Evolutionary conservation across 768 basidiomycete species (phyloP), one percentile per base, ranked within the genome.

Genomic region (Lentinula lateritia): DNA sequence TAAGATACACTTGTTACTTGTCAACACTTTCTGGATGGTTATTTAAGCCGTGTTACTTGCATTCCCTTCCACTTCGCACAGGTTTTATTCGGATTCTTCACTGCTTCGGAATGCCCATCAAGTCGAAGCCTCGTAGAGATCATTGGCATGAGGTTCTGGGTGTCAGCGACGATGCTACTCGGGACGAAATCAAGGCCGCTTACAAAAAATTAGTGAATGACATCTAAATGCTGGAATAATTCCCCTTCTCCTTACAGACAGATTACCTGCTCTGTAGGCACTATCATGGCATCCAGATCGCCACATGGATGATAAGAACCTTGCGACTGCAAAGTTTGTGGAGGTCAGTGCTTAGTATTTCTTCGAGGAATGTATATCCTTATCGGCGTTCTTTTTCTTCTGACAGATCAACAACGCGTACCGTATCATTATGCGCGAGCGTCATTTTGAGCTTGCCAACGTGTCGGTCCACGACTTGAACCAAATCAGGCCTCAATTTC

Each of bases 281-380:
- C 73, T 88, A 60, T 79, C 78, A 67, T 89, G 86, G 85, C 86
- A 88, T 65, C 86, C 86, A 64, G 86, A 88, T 72, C 85, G 84
- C 62, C 83, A 85, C 71, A 66, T 71, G 20, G 71, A 76, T 32
- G 76, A 80, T 62, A 83, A 80, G 67, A 81, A 85, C 61, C 69
- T 70, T 50, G 83, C 84, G 16, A 80, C 80, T 55, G 77, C 78
- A 64, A 76, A 76, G 66, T 88, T 88, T 71, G 76, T 83, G 52
- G 79, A 88, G 75, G 87, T 86, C 70, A 60, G 75, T 34, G 13
- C n/a, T 60, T 39, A 23, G 23, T 23, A 64, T 46, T 45, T 58
- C 55, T 42, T 62, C 58, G 48, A 36, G 8, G 23, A 45, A 42
- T 52, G 45, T 50, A 53, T 45, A 34, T 56, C 59, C 48, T 50